phyloP scores from a whole-genome alignment of 495 filamentous ascomycete species.

The Podospora pseudocomata region DNA sequence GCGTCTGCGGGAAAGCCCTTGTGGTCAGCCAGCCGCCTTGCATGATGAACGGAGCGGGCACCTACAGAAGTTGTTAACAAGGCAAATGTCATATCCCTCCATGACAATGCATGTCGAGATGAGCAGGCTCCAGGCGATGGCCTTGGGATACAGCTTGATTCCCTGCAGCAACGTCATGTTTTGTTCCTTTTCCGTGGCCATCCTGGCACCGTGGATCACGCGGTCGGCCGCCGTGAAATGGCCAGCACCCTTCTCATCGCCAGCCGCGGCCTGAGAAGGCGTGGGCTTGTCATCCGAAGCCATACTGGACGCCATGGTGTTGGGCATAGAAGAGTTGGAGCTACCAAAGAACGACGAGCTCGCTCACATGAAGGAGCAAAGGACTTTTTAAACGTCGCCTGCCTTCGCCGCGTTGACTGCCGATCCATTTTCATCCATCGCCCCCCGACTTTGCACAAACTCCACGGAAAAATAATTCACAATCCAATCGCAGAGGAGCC shows the following conservation, averaged over 20 bases:
- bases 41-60: not conserved
- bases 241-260: slow-evolving; percentile 3
- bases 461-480: not conserved
- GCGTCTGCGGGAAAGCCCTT: slow-evolving; percentile 34
- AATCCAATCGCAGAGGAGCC: not conserved
- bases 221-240: slow-evolving; percentile 31
- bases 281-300: not conserved
- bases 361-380: not conserved
- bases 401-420: not conserved
- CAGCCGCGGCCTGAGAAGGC: slow-evolving; percentile 6
- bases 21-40: not conserved
- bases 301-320: slow-evolving; percentile 20
- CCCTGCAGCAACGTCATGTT: slow-evolving; percentile 53
- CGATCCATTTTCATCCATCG: not conserved
- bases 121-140: slow-evolving; percentile 56
- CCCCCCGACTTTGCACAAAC: not conserved
- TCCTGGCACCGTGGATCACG: slow-evolving; percentile 44
- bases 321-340: not conserved
- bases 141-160: slow-evolving; percentile 53
- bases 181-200: slow-evolving; percentile 52
- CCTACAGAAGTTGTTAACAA: slow-evolving; percentile 57
- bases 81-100: slow-evolving; percentile 61
- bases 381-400: not conserved
- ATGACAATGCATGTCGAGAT: slow-evolving; percentile 62
- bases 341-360: not conserved